Evolutionary conservation across 352 stramenopile species (phyloP), one percentile per base, ranked within the genome.

Genomic region (Pythium phragmiticola): DNA sequence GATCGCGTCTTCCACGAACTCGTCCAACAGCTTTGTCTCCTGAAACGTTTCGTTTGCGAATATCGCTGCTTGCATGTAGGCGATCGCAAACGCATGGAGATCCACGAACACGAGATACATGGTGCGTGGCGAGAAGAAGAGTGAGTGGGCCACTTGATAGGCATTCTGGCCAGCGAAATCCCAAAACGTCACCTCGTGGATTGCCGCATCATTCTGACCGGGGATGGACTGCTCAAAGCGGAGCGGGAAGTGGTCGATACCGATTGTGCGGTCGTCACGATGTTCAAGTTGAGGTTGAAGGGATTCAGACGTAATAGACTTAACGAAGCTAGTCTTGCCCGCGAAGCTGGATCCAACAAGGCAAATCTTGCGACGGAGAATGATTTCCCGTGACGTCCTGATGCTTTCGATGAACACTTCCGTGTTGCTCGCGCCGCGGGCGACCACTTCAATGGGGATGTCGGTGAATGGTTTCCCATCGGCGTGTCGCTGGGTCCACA

Each of bases 291-390:
- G 41, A 7, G 61, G 17, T 21, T 39, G 17, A 39, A 39, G 34
- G 11, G 11, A 13, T 7, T 49, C 34, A 14, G 30, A 41, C 16
- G 26, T 71, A 14, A 76, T 59, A 39, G 47, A 67, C 41, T 76
- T 76, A 54, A 73, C 65, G 28, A 76, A 59, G 28, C 4, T 21
- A 41, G 30, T 34, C 9, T 52, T 52, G 46, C 21, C 46, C 2
- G 19, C 7, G 16, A 11, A 30, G 2, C 43, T 50, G 21, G 16
- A 39, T 13, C 34, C 39, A n/a, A 21, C 39, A 1, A 46, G 34
- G 11, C 34, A 39, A 13, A 39, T 39, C 11, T 39, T 39, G 11
- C 34, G 34, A 8, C 34, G 34, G 34, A 39, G 34, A 8, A 39
- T 13, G 11, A 39, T 7, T 1, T 39, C 5, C 7, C 34, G 34